Evolutionary conservation across 345 rosid species (phyloP), one percentile per base, ranked within the genome.

Genomic region (Eucalyptus caleyi): DNA sequence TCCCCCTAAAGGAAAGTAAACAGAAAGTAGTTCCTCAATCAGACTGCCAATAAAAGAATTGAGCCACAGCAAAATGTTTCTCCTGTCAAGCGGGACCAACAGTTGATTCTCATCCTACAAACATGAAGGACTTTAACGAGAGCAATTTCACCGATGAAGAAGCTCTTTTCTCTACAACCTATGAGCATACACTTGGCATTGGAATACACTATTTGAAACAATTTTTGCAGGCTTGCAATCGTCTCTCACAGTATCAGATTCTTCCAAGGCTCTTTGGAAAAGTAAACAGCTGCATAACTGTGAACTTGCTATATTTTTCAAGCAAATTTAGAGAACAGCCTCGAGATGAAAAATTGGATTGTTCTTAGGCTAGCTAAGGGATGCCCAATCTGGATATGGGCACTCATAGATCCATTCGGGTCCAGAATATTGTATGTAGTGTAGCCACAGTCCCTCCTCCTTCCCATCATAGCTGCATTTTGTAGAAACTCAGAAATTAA

Each of bases 371-470:
- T 89, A 91, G 72, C 24, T 44, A 53, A 91, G 95, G 11, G 92
- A 88, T 69, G 97, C 95, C 97, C 99, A 96, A 87, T 93, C 94
- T 24, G 99, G 98, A 89, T 93, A 94, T 24, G 97, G 97, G 88
- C 99, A 96, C 89, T 97, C 95, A 81, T 95, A 95, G 72, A 89
- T 89, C 98, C 98, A 98, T 86, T 93, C 94, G 15, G 98, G 96
- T 91, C 98, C 99, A 88, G 96, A 91, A 93, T 98, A 96, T 49
- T 88, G 93, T 93, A 96, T 85, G 40, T 96, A 95, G 89, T 97
- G 97, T 49, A 95, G 92, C 99, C 98, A 97, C 80, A 97, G 88
- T 56, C 96, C 98, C 89, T 95, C 98, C 90, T 96, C 96, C 80
- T 91, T 92, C 87, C 91, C 97, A 34, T 92, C 95, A 24, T 93